Percentiles rank a stretch among this genome's conserved stretches.
These are phyloP conservation scores for Pichia thaimueangensis DNA, from an alignment of 805 yeast genomes.

Conservation along the genomic window DNA sequence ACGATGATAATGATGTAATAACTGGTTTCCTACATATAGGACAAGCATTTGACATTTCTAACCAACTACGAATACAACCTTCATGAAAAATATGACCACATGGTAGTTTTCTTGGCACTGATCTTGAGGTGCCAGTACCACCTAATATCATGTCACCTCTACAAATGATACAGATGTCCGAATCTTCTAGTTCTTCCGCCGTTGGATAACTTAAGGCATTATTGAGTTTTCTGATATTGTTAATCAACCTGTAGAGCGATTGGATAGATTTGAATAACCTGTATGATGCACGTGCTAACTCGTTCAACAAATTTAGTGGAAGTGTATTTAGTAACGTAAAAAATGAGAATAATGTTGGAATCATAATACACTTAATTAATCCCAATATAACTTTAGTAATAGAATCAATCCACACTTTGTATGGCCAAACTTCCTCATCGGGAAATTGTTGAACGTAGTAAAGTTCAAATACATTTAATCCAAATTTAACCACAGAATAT, in stretches of 20 bases:
- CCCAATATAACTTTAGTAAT: slow-evolving; percentile 40
- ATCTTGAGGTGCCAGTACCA: slow-evolving; percentile 30
- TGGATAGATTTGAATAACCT: slow-evolving; percentile 29
- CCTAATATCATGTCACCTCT: slow-evolving; percentile 75
- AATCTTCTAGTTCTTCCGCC: slow-evolving; percentile 50
- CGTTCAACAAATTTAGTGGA: slow-evolving; percentile 29
- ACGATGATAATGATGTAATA: slow-evolving; percentile 20
- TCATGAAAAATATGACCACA: slow-evolving; percentile 88
- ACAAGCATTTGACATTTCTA: slow-evolving; percentile 86
- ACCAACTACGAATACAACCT: slow-evolving; percentile 89
- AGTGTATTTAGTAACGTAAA: slow-evolving; percentile 35
- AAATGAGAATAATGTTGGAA: slow-evolving; percentile 37
- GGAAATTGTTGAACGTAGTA: slow-evolving; percentile 36
- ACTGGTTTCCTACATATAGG: slow-evolving; percentile 84
- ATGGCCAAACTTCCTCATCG: slow-evolving; percentile 69
- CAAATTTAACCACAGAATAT: slow-evolving; percentile 38
- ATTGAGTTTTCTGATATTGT: slow-evolving; percentile 55
- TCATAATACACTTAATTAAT: slow-evolving; percentile 21
- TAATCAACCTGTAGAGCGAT: slow-evolving; percentile 35
- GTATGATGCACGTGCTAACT: slow-evolving; percentile 24
- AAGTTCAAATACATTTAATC: slow-evolving; percentile 53
- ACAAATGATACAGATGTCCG: slow-evolving; percentile 79
- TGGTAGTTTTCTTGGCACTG: slow-evolving; percentile 63
- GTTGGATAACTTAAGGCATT: slow-evolving; percentile 58
- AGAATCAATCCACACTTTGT: slow-evolving; percentile 53